These are phyloP conservation scores for Alternaria ventricosa DNA, from an alignment of 2,329 filamentous ascomycete genomes.

Conservation along the genomic window DNA sequence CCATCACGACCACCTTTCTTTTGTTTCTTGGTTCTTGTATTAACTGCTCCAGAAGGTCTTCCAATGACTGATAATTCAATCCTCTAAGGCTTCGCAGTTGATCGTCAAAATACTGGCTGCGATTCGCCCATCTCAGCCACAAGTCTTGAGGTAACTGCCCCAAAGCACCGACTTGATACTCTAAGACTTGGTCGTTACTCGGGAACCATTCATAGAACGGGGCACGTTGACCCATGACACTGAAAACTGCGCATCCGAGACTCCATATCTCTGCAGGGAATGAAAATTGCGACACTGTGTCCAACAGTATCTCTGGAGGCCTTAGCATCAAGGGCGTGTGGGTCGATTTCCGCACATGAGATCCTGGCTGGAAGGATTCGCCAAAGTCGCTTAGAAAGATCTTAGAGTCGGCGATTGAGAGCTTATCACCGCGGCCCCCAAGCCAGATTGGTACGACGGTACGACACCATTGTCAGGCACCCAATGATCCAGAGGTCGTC, in stretches of 20 bases:
- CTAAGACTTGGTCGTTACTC: slow-evolving; percentile 7
- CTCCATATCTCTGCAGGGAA: background rate
- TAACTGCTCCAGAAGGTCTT: background rate
- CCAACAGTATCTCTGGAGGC: background rate
- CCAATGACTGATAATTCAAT: slow-evolving; percentile 1
- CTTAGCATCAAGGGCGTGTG: background rate
- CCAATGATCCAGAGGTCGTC: slow-evolving; percentile 13
- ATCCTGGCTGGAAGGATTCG: background rate
- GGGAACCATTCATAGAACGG: background rate
- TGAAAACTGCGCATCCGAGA: background rate
- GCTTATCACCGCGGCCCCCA: slow-evolving; percentile 5
- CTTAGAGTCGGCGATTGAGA: slow-evolving; percentile 5
- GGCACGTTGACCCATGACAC: background rate
- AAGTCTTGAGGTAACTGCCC: slow-evolving; percentile 9
- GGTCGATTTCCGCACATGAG: background rate
- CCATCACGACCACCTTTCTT: background rate
- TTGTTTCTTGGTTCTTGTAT: background rate
- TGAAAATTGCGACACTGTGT: background rate
- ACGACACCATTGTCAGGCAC: slow-evolving; percentile 19
- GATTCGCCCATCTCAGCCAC: slow-evolving; percentile 7
- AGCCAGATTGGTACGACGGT: slow-evolving; percentile 15
- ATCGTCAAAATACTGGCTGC: slow-evolving; percentile 5
- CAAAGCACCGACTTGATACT: slow-evolving; percentile 9
- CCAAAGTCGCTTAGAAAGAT: background rate
- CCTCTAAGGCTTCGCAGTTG: slow-evolving; percentile 12